Conservation (phyloP, 164 flowering plant species). For the Chimonanthus salicifolius region DNA sequence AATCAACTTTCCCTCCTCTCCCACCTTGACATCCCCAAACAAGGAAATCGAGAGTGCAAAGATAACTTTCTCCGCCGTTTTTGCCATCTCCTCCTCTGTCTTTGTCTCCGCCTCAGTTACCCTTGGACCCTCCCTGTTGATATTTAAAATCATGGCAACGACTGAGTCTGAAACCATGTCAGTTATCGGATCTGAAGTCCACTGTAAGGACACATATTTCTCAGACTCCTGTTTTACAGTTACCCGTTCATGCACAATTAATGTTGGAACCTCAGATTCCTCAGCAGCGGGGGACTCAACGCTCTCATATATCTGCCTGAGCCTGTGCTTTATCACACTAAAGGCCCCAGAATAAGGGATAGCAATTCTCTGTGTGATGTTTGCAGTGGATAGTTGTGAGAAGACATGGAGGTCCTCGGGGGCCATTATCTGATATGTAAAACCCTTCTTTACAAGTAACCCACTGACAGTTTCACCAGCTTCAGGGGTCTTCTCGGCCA, state of each 20-base stretch:
- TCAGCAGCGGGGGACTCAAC: slow-evolving; percentile 65
- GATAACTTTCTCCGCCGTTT: slow-evolving; percentile 66
- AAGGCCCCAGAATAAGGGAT: slow-evolving; percentile 83
- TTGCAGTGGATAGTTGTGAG: slow-evolving; percentile 81
- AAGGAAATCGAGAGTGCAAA: slow-evolving; percentile 74
- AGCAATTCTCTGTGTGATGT: slow-evolving; percentile 71
- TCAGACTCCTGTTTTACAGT: slow-evolving; percentile 87
- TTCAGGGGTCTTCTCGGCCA: slow-evolving; percentile 84
- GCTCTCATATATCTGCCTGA: slow-evolving; percentile 79
- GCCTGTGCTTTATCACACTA: slow-evolving; percentile 68
- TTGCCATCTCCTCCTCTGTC: slow-evolving; percentile 62
- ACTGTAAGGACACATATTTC: slow-evolving; percentile 69
- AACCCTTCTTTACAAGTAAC: slow-evolving; percentile 83
- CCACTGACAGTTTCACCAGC: slow-evolving; percentile 82
- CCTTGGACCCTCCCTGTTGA: slow-evolving; percentile 69
- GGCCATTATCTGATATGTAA: slow-evolving; percentile 93
- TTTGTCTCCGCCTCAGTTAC: slow-evolving; percentile 50
- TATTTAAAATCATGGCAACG: slow-evolving; percentile 74
- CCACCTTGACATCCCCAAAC: slow-evolving; percentile 84
- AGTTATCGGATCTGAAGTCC: slow-evolving; percentile 89
- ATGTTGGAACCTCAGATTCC: slow-evolving; percentile 39
- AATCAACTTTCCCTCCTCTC: slow-evolving; percentile 67
- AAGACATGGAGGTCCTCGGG: slow-evolving; percentile 90
- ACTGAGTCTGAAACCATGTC: slow-evolving; percentile 96
- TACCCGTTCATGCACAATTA: slow-evolving; percentile 73